Percentiles rank a stretch among this genome's conserved stretches.
These are phyloP conservation scores for Sequoiadendron giganteum DNA, from an alignment of 75 land plant genomes.

Conservation along the genomic window DNA sequence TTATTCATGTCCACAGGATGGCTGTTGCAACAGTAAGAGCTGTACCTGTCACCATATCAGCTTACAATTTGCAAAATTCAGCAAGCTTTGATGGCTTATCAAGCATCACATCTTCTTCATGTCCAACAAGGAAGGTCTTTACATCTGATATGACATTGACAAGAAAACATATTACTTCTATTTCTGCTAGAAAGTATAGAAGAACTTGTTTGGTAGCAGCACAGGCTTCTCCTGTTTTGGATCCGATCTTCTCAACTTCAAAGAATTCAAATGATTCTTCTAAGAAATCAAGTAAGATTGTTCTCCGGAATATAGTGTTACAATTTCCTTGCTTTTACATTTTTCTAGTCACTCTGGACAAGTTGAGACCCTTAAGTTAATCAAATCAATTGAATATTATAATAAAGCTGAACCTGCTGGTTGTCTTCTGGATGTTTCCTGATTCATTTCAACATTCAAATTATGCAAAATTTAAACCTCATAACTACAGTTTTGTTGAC, in stretches of 20 bases:
- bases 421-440: neutral
- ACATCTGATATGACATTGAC: neutral
- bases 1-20: slow-evolving; percentile 37
- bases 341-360: neutral
- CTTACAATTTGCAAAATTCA: slow-evolving; percentile 3
- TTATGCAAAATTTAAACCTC: neutral
- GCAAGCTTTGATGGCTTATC: neutral
- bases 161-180: neutral
- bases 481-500: neutral
- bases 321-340: neutral
- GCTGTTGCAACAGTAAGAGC: slow-evolving; percentile 27
- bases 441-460: neutral
- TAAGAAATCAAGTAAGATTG: slow-evolving; percentile 51
- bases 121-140: neutral
- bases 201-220: slow-evolving; percentile 14
- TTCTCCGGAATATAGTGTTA: neutral
- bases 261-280: slow-evolving; percentile 20
- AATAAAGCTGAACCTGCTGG: neutral
- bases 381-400: neutral
- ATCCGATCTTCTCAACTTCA: slow-evolving; percentile 33
- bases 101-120: neutral
- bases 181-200: slow-evolving; percentile 7
- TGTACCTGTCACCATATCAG: slow-evolving; percentile 24
- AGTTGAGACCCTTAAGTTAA: neutral
- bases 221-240: slow-evolving; percentile 34